These are phyloP conservation scores for Mycena rebaudengoi DNA, from an alignment of 768 basidiomycete species.

Conservation along the genomic window DNA sequence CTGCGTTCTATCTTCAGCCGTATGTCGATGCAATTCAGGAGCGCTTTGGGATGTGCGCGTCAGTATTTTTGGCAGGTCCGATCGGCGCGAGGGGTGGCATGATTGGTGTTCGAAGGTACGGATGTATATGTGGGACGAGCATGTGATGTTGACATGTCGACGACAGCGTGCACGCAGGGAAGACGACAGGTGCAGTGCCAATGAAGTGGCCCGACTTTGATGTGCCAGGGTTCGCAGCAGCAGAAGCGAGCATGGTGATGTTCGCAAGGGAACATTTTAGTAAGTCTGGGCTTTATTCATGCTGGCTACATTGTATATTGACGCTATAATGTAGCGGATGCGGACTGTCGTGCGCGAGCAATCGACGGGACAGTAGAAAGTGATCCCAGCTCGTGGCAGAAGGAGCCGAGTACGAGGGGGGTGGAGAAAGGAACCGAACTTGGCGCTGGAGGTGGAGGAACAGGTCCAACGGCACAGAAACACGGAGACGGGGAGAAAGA, in stretches of 20 bases:
- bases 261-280: neutral
- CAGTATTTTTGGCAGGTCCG: neutral
- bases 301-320: neutral
- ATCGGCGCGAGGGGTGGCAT: neutral
- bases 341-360: neutral
- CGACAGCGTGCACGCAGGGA: constrained; percentile 6
- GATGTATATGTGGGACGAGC: neutral
- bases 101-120: neutral
- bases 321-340: neutral
- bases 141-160: neutral
- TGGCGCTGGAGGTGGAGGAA: neutral
- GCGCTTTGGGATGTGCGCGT: constrained; percentile 3
- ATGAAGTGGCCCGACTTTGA: neutral
- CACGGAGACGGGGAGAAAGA: neutral
- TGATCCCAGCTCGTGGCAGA: neutral
- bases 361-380: no score
- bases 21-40: neutral
- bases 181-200: neutral
- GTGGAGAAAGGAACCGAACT: neutral
- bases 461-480: neutral
- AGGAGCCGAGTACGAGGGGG: neutral
- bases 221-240: neutral
- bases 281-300: no score
- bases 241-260: neutral
- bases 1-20: neutral